Conservation (phyloP, 2,329 filamentous ascomycete genomes). For the Grosmannia clavigera region DNA sequence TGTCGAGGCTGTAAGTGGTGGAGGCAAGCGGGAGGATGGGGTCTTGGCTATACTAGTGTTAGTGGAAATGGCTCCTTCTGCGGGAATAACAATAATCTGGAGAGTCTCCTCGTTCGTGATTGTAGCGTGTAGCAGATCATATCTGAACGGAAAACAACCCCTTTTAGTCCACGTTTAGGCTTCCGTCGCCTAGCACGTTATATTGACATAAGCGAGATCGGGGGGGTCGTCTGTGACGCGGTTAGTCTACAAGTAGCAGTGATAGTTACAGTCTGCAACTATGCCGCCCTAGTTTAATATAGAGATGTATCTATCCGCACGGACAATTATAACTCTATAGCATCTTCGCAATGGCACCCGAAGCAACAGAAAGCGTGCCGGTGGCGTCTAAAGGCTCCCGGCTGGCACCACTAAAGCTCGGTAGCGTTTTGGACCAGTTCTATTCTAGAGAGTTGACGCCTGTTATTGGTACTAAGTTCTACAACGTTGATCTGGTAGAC, state of each 20-base stretch:
- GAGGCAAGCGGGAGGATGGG: slow-evolving; percentile 26
- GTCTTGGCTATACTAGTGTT: no score
- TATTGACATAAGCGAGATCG: background rate
- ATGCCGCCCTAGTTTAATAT: background rate
- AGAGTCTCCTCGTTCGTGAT: background rate
- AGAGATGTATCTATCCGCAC: background rate
- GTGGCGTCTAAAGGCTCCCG: background rate
- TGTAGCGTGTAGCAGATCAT: background rate
- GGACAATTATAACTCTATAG: no score
- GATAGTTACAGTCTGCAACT: background rate
- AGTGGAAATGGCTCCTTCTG: no score
- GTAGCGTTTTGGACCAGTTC: slow-evolving; percentile 29
- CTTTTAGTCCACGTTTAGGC: background rate
- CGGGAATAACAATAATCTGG: no score
- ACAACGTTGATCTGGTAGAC: slow-evolving; percentile 36
- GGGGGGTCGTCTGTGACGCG: background rate
- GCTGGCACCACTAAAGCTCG: slow-evolving; percentile 12
- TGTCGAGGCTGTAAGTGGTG: slow-evolving; percentile 17
- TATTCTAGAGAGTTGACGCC: slow-evolving; percentile 38
- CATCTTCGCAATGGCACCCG: background rate
- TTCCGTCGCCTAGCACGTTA: background rate
- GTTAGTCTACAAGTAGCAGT: background rate
- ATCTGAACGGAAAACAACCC: background rate
- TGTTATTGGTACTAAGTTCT: slow-evolving; percentile 42
- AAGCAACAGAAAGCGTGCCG: background rate